Evolutionary conservation across 306 rosid genomes (phyloP).

Genomic region (Prinsepia uniflora): DNA sequence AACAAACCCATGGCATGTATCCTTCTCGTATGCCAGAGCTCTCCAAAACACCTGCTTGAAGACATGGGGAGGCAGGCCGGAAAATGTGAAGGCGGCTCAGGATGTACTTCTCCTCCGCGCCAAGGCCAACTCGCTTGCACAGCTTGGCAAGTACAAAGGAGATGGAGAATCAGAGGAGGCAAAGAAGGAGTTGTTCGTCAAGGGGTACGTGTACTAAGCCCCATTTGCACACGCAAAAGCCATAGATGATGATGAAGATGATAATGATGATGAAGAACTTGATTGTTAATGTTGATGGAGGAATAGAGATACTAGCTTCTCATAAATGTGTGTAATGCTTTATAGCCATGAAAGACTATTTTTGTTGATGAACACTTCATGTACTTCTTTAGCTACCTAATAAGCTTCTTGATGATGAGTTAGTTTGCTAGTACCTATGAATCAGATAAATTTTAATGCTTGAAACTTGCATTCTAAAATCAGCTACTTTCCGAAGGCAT

Average conservation of each 20-base stretch:
- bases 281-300: slow-evolving; percentile 1
- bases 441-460: slow-evolving; percentile 18
- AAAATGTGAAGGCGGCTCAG: slow-evolving; percentile 88
- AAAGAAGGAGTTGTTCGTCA: slow-evolving; percentile 69
- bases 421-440: slow-evolving; percentile 35
- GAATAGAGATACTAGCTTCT: slow-evolving; percentile 28
- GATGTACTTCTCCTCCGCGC: slow-evolving; percentile 69
- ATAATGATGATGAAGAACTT: slow-evolving; percentile 3
- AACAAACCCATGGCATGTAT: slow-evolving; percentile 92
- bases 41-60: slow-evolving; percentile 89
- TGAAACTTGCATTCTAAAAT: slow-evolving; percentile 11
- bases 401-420: slow-evolving; percentile 44
- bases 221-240: slow-evolving; percentile 8
- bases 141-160: slow-evolving; percentile 87
- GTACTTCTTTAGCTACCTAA: slow-evolving; percentile 45
- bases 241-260: slow-evolving; percentile 21
- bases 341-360: slow-evolving; percentile 58
- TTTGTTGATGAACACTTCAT: slow-evolving; percentile 51
- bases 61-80: slow-evolving; percentile 89
- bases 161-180: slow-evolving; percentile 95
- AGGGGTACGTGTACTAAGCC: slow-evolving; percentile 73
- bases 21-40: slow-evolving; percentile 96
- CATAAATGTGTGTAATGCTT: slow-evolving; percentile 42
- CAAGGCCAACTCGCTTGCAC: slow-evolving; percentile 90
- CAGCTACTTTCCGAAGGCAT: background rate